These are phyloP conservation scores for Misopates orontium DNA, from an alignment of 257 asterid species.

Conservation along the genomic window DNA sequence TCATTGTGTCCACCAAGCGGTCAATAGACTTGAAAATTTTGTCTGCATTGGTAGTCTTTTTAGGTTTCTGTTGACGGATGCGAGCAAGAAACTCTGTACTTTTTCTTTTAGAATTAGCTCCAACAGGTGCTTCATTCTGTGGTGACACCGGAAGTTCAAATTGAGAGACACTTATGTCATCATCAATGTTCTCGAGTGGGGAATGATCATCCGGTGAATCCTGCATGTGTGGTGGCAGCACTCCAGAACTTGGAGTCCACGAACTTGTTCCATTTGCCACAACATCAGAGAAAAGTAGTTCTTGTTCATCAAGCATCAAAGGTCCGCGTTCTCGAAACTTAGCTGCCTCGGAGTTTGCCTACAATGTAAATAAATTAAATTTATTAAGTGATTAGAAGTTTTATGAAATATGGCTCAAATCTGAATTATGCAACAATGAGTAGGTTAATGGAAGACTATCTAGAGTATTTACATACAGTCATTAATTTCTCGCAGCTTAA, in stretches of 20 bases:
- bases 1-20: not conserved
- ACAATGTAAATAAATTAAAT: not conserved
- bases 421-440: not conserved
- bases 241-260: constrained; percentile 3
- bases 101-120: not conserved
- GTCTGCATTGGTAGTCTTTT: not conserved
- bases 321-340: not conserved
- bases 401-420: not conserved
- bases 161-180: not conserved
- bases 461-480: no score
- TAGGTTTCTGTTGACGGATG: not conserved
- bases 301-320: not conserved
- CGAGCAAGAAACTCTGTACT: not conserved
- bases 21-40: not conserved
- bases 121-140: not conserved
- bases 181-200: not conserved
- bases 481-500: no score
- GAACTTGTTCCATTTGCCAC: not conserved
- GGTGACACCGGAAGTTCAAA: not conserved
- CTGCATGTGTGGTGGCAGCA: constrained; percentile 15
- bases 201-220: not conserved
- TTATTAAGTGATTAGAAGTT: no score
- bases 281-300: constrained; percentile 7
- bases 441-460: no score
- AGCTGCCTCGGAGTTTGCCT: not conserved